Base-by-base conservation (phyloP, 768 basidiomycete species). In the Suillus luteus region DNA sequence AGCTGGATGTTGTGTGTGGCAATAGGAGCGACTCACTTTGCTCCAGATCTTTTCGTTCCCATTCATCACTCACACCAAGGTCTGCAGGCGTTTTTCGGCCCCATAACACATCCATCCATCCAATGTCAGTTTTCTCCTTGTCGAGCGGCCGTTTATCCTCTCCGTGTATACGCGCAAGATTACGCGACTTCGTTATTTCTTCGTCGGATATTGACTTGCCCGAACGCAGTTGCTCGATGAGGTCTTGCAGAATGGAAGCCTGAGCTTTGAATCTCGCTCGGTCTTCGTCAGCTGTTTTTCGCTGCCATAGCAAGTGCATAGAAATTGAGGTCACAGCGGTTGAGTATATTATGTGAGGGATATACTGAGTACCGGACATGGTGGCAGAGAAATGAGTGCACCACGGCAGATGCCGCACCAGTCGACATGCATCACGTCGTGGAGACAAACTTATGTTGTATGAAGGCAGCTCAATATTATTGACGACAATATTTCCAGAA, bases 311-410 rank as follows among this genome's bases (percentile, higher is more conserved):
- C 33, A 89, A 77, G 74, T 92, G 89, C 62, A 89, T 85, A 35
- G 88, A 85, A 64, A 90, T 72, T 27, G 89, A 89, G 55, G 83
- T 85, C 68, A 90, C 78, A 10, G 87, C 88, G 54, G 87, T 76
- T 38, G 88, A 84, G 73, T 85, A 91, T 66, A 90, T 60, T 60
- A 88, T 77, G 68, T 91, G 88, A 35, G 86, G 87, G 63, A 88
- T 70, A 76, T 90, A 90, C 8, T 72, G 69, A 35, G 76, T 68
- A 62, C 67, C 62, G 4, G 62, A 61, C 76, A 77, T 77, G 15
- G 27, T 58, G 27, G 57, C 40, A 58, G 38, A 31, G 40, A 31
- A 58, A 12, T 27, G 5, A 38, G 55, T 37, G 35, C 35, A 37
- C 19, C 19, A 12, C 52, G 52, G 52, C 52, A 54, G 33, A 54